Evolutionary conservation across 805 yeast genomes (phyloP).

Genomic region (Sugiyamaella floridensis): DNA sequence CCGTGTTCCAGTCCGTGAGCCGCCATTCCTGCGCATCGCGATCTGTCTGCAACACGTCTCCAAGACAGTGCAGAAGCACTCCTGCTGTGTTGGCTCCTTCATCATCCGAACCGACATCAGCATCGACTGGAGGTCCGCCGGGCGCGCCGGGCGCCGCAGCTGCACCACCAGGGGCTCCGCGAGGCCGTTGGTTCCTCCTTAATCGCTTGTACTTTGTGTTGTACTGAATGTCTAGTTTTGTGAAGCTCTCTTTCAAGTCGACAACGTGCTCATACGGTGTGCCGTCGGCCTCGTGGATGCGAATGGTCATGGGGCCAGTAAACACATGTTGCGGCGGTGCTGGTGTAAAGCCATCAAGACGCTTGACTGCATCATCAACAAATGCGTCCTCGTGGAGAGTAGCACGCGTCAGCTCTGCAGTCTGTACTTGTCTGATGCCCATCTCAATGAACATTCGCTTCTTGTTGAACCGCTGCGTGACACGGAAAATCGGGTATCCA

Average conservation of each 20-base stretch:
- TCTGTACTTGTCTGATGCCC: conserved; percentile 87
- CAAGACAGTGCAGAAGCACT: conserved; percentile 51
- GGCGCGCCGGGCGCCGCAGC: conserved; percentile 5
- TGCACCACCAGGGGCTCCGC: conserved; percentile 19
- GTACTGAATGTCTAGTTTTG: conserved; percentile 88
- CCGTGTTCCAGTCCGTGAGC: conserved; percentile 59
- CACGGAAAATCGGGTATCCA: conserved; percentile 82
- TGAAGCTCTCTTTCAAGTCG: conserved; percentile 74
- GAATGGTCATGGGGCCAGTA: conserved; percentile 87
- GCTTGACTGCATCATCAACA: conserved; percentile 34
- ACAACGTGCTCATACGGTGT: conserved; percentile 98
- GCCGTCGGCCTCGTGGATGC: conserved; percentile 97
- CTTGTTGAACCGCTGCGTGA: conserved; percentile 88
- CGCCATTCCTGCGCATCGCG: conserved; percentile 66
- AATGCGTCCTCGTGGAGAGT: conserved; percentile 35
- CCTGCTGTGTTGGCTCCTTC: conserved; percentile 30
- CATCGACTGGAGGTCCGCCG: conserved; percentile 16
- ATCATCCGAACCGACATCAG: conserved; percentile 23
- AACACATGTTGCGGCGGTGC: conserved; percentile 40
- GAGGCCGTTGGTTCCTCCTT: conserved; percentile 47
- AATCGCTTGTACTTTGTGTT: conserved; percentile 86
- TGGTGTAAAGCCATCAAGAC: conserved; percentile 15
- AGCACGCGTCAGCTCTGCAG: conserved; percentile 42
- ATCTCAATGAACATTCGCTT: conserved; percentile 91
- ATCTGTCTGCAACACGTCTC: conserved; percentile 63